Conservation (phyloP, 768 basidiomycete genomes). For the Suillus bovinus region DNA sequence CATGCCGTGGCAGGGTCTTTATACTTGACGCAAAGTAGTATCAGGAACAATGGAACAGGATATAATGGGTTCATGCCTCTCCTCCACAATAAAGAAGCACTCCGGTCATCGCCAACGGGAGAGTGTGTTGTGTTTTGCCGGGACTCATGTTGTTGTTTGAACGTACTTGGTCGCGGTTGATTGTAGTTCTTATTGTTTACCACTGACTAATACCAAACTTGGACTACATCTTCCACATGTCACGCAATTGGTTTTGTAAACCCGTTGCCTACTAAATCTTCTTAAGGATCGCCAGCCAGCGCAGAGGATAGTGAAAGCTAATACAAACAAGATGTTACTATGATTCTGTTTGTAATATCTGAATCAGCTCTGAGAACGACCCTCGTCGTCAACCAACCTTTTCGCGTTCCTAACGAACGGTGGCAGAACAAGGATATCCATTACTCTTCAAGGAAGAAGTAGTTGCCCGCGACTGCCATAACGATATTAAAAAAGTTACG, state of each 20-base stretch:
- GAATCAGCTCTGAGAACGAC: background rate
- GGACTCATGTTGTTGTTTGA: background rate
- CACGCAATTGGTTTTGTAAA: background rate
- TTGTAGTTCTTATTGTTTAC: constrained; percentile 1
- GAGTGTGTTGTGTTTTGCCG: background rate
- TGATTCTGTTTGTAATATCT: background rate
- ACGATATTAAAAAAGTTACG: constrained; percentile 12
- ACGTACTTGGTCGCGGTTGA: background rate
- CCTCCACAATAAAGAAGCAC: constrained; percentile 15
- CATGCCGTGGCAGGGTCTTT: constrained; percentile 13
- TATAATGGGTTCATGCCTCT: constrained; percentile 12
- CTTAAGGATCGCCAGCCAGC: background rate
- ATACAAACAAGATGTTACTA: background rate
- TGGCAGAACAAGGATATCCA: background rate
- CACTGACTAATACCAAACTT: background rate
- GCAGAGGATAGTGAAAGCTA: background rate
- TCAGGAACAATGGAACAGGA: constrained; percentile 19
- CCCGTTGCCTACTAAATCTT: constrained; percentile 6
- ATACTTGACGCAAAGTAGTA: constrained; percentile 15
- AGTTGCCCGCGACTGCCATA: constrained; percentile 70
- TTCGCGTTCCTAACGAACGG: background rate
- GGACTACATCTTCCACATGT: constrained; percentile 1
- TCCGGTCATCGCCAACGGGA: background rate
- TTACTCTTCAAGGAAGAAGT: constrained; percentile 91
- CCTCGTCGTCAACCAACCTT: background rate